phyloP scores from a whole-genome alignment of 2,329 filamentous ascomycete species.

The Ophiostoma australiae region DNA sequence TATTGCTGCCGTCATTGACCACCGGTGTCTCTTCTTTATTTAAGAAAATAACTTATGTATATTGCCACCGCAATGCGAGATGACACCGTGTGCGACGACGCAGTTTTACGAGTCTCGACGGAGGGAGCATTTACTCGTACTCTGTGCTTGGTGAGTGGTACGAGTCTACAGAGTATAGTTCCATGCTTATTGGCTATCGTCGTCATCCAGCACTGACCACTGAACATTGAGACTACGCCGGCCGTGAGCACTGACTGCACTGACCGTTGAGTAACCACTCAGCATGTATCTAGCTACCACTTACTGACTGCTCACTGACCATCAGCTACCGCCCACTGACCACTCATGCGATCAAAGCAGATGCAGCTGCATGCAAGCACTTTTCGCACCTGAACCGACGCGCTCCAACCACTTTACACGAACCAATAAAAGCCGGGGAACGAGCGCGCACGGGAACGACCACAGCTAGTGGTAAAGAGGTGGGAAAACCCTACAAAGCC shows the following conservation, averaged over 20 bases:
- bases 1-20: slow-evolving; percentile 10
- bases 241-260: slow-evolving; percentile 9
- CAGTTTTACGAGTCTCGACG: background rate
- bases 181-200: background rate
- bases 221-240: background rate
- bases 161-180: background rate
- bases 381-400: background rate
- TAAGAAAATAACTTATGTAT: background rate
- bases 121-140: background rate
- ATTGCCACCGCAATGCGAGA: slow-evolving; percentile 4
- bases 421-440: background rate
- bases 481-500: too few relatives aligned
- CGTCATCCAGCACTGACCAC: slow-evolving; percentile 10
- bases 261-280: background rate
- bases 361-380: slow-evolving; percentile 12
- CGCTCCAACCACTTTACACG: background rate
- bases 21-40: background rate
- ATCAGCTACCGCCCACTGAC: background rate
- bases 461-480: background rate
- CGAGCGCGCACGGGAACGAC: background rate
- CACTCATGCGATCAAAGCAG: slow-evolving; percentile 9
- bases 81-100: background rate
- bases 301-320: background rate
- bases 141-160: too few relatives aligned
- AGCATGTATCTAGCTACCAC: background rate